Evolutionary conservation across 441 rosid genomes (phyloP).

Genomic region (Breynia disticha): DNA sequence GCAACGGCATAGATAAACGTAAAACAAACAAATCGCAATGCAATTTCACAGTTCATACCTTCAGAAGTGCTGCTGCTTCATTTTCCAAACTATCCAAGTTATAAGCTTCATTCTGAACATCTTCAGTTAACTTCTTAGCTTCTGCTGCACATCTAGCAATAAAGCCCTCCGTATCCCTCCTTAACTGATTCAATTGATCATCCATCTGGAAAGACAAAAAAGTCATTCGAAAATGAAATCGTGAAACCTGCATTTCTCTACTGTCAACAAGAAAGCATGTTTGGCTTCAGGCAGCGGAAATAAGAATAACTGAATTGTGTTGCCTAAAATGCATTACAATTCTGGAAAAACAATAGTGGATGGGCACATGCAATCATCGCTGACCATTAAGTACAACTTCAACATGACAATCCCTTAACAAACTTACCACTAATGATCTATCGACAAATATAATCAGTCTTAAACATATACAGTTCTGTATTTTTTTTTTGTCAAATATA

Average conservation of each 20-base stretch:
- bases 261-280: neutral
- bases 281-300: neutral
- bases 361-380: no score
- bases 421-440: no score
- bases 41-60: conserved; percentile 31
- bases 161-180: conserved; percentile 49
- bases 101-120: conserved; percentile 38
- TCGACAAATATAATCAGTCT: no score
- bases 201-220: conserved; percentile 32
- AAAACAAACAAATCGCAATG: no score
- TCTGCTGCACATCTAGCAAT: conserved; percentile 37
- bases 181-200: conserved; percentile 30
- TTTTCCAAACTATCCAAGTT: conserved; percentile 49
- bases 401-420: no score
- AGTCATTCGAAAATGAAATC: neutral
- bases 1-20: no score
- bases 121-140: conserved; percentile 44
- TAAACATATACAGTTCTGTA: no score
- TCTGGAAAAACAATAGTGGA: no score
- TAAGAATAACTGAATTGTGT: no score
- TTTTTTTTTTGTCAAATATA: no score
- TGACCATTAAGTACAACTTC: no score
- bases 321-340: no score
- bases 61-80: conserved; percentile 60
- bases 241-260: neutral